Evolutionary conservation across 2,329 filamentous ascomycete species (phyloP), one percentile per base, ranked within the genome.

Genomic region (Rutstroemia sp.): DNA sequence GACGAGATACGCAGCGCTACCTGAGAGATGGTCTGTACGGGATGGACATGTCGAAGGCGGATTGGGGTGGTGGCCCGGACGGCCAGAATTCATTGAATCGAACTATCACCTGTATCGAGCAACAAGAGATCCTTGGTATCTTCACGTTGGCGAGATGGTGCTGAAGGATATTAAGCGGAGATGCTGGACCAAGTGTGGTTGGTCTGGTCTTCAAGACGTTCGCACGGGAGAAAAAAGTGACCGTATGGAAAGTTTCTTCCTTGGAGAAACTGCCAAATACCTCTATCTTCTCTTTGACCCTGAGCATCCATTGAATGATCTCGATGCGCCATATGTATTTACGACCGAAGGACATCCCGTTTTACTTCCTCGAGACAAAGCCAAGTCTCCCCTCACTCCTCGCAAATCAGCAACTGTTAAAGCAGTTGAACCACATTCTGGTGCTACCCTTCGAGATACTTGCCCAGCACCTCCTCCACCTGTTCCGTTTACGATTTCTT

Each of bases 201-300:
- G 92, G 91, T 89, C 92, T 14, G 92, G 92, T 0, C 77, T 97
- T 38, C 86, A 91, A 66, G 86, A 92, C 69, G 88, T 92, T 8
- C 77, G 86, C 37, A 89, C 82, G 5, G 92, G 92, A 3, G 90
- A 96, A 72, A 83, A 90, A 71, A 89, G 83, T 64, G 92, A 99
- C 70, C 87, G 94, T 37, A 97, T 97, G 94, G 94, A 99, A 72
- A 97, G 92, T 70, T 99, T 97, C 77, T 97, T 97, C 67, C 79
- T 99, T 1, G 92, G 94, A 14, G 94, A 99, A 72, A 99, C 94
- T 1, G 86, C 90, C 46, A 96, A 97, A 72, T 99, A 99, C 71
- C 77, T 99, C 61, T 97, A 95, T 70, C 75, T 99, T 54, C 81
- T 97, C 2, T 97, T 95, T 70, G 89, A 95, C 62, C 80, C 85